These are phyloP conservation scores for Aegilops sharonensis DNA, from an alignment of 176 grass and related monocot species.

Conservation along the genomic window DNA sequence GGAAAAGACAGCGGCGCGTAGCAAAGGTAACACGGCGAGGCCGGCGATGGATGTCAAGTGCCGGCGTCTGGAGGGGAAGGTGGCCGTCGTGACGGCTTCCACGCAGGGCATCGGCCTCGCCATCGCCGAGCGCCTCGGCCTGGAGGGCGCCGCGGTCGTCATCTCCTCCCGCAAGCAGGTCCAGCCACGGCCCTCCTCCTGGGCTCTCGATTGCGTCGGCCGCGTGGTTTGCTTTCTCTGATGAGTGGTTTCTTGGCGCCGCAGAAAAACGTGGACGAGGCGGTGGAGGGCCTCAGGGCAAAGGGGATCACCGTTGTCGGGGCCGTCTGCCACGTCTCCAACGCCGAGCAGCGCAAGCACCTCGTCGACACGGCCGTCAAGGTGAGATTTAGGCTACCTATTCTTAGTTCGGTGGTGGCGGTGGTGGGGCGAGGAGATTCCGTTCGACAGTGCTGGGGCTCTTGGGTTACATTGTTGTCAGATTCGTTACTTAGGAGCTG, in stretches of 20 bases:
- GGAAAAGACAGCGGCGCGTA: neutral
- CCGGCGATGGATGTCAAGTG: slow-evolving; percentile 50
- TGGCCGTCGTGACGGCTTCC: slow-evolving; percentile 89
- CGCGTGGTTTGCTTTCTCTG: neutral
- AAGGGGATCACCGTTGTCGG: slow-evolving; percentile 73
- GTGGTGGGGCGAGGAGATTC: neutral
- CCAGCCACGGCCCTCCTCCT: neutral
- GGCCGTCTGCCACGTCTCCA: slow-evolving; percentile 83
- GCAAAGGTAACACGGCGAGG: neutral
- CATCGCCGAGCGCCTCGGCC: slow-evolving; percentile 84
- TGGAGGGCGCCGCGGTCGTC: slow-evolving; percentile 84
- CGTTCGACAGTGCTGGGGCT: neutral
- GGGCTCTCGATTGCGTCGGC: neutral
- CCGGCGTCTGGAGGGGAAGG: slow-evolving; percentile 75
- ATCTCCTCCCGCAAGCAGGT: slow-evolving; percentile 97
- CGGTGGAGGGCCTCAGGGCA: slow-evolving; percentile 54
- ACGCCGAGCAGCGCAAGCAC: slow-evolving; percentile 68
- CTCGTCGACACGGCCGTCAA: slow-evolving; percentile 72
- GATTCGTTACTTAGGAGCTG: neutral
- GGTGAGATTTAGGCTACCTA: slow-evolving; percentile 30
- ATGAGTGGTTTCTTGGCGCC: neutral
- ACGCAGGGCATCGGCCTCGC: slow-evolving; percentile 87
- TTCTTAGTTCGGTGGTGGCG: neutral
- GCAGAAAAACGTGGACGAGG: slow-evolving; percentile 95
- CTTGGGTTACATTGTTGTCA: neutral